phyloP scores from a whole-genome alignment of 1,284 basidiomycete species.

The Trichosporon faecale region DNA sequence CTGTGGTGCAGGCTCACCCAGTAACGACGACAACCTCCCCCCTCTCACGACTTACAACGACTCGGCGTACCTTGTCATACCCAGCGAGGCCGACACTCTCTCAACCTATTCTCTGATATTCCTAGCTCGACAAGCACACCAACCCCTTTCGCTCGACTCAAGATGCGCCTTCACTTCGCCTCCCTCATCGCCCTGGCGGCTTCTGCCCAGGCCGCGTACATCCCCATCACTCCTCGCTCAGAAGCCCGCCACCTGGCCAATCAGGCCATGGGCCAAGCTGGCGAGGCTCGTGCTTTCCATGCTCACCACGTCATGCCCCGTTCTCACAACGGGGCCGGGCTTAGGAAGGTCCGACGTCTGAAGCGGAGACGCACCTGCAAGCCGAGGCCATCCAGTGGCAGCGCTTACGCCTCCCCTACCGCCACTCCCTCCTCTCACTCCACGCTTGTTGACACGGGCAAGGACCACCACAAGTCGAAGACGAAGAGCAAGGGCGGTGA shows the following conservation, averaged over 20 bases:
- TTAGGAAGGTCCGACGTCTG: constrained; percentile 15
- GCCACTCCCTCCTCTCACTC: not conserved
- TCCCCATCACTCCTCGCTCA: not conserved
- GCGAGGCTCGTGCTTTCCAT: constrained; percentile 6
- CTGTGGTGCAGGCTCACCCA: constrained; percentile 8
- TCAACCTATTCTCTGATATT: constrained; percentile 3
- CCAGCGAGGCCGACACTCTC: not conserved
- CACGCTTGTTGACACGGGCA: not conserved
- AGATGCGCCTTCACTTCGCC: constrained; percentile 2
- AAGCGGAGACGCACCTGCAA: constrained; percentile 5
- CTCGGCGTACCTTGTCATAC: not conserved
- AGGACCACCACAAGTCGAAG: constrained; percentile 11
- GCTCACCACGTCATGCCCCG: not conserved
- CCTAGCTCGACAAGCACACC: not conserved
- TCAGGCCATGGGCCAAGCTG: constrained; percentile 9
- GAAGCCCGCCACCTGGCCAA: not conserved
- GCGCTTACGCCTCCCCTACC: constrained; percentile 1
- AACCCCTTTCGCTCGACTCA: not conserved
- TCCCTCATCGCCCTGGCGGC: constrained; percentile 8
- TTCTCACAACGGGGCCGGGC: not conserved
- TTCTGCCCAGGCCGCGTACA: not conserved
- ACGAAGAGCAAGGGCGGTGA: not conserved
- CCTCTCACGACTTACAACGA: not conserved
- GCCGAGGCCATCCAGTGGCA: not conserved
- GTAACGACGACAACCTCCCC: constrained; percentile 3